These are phyloP conservation scores for Yamadazyma friedrichii DNA, from an alignment of 1,139 yeast species.

Conservation along the genomic window DNA sequence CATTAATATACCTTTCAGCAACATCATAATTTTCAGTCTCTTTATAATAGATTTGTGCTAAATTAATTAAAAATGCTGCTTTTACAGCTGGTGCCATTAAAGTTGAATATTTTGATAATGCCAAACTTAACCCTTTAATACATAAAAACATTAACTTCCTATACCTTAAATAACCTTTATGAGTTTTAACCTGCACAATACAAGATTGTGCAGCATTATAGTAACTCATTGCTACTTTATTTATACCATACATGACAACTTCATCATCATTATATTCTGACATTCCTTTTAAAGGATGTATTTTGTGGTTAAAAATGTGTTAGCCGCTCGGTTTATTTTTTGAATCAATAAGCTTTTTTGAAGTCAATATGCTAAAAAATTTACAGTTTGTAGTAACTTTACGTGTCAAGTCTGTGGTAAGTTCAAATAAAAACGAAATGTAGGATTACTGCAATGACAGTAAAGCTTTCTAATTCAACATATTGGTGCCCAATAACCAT, in stretches of 20 bases:
- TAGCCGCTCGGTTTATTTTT: no score
- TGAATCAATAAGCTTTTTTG: no score
- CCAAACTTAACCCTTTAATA: conserved; percentile 34
- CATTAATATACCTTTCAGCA: conserved; percentile 41
- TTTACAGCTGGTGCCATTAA: conserved; percentile 21
- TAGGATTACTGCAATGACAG: no score
- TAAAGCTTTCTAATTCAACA: no score
- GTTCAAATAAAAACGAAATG: no score
- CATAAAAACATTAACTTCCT: conserved; percentile 35
- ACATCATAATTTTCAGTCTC: conserved; percentile 40
- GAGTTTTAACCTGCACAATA: conserved; percentile 14
- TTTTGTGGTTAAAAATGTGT: no score
- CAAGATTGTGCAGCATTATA: conserved; percentile 22
- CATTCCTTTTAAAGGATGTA: no score
- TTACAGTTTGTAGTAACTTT: no score
- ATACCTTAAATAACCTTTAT: conserved; percentile 26
- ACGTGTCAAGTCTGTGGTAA: no score
- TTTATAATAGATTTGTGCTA: conserved; percentile 34
- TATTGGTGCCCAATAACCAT: not conserved
- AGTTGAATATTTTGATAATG: conserved; percentile 25
- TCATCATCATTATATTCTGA: not conserved
- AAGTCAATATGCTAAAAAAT: no score
- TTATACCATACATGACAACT: not conserved
- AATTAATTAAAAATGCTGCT: conserved; percentile 29
- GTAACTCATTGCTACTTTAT: not conserved